phyloP scores from a whole-genome alignment of 2,329 filamentous ascomycete genomes.

The Chaetomium strumarium region DNA sequence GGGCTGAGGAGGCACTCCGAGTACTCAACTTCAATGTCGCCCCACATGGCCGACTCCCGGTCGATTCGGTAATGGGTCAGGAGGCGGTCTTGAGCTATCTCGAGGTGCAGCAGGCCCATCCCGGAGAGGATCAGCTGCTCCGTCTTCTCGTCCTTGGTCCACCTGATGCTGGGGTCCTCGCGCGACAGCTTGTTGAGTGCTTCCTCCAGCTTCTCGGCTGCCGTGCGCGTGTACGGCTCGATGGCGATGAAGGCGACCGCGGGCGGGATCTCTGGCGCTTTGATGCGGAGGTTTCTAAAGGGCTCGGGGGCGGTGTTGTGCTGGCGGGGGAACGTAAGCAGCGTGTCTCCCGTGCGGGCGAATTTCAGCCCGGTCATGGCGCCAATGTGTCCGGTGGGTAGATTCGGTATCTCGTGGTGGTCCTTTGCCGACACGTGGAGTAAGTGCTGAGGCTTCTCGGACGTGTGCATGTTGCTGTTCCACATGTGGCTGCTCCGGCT shows the following conservation, averaged over 20 bases:
- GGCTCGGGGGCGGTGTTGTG: slow-evolving; percentile 57
- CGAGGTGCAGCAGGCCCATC: slow-evolving; percentile 93
- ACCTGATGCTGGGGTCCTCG: slow-evolving; percentile 88
- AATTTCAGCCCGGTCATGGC: slow-evolving; percentile 86
- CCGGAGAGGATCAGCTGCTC: slow-evolving; percentile 90
- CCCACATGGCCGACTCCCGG: slow-evolving; percentile 60
- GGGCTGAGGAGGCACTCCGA: slow-evolving; percentile 67
- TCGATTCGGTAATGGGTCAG: slow-evolving; percentile 84
- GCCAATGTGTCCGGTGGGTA: slow-evolving; percentile 85
- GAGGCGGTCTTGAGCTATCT: slow-evolving; percentile 84
- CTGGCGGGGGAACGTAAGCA: slow-evolving; percentile 64
- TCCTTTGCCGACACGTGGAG: slow-evolving; percentile 87
- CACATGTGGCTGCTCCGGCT: slow-evolving; percentile 69
- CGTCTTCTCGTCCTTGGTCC: slow-evolving; percentile 79
- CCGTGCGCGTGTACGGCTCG: slow-evolving; percentile 62
- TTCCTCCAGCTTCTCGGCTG: slow-evolving; percentile 67
- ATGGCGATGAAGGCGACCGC: slow-evolving; percentile 96
- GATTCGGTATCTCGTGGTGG: slow-evolving; percentile 73
- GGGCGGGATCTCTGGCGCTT: slow-evolving; percentile 82
- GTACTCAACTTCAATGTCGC: slow-evolving; percentile 91
- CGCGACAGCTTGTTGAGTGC: slow-evolving; percentile 72
- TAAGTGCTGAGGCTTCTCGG: slow-evolving; percentile 73
- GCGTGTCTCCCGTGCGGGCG: slow-evolving; percentile 88
- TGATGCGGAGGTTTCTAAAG: slow-evolving; percentile 70
- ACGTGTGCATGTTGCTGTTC: slow-evolving; percentile 78